Conservation (phyloP, 1,284 basidiomycete species). For the Wolfiporia cocos region DNA sequence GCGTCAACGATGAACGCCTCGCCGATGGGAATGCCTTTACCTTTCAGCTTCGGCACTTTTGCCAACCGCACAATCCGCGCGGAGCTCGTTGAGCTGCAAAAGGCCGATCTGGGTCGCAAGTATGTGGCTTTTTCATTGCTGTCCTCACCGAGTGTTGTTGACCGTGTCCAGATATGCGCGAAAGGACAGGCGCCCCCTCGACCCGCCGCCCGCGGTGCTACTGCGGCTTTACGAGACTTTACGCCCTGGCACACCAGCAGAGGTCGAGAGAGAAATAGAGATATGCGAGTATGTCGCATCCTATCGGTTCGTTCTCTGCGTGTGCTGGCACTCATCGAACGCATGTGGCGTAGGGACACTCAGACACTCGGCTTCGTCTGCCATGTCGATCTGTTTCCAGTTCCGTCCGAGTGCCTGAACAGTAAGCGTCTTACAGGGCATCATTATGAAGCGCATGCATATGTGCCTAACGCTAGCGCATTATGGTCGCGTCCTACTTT, state of each 20-base stretch:
- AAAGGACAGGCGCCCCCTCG: conserved; percentile 31
- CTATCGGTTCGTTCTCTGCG: conserved; percentile 5
- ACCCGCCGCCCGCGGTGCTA: conserved; percentile 33
- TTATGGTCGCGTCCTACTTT: too few relatives aligned
- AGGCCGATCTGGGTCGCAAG: conserved; percentile 13
- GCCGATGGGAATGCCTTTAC: conserved; percentile 2
- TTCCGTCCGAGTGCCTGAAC: too few relatives aligned
- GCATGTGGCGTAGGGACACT: too few relatives aligned
- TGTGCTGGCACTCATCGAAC: too few relatives aligned
- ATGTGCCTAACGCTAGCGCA: too few relatives aligned
- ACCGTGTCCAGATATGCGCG: conserved; percentile 23
- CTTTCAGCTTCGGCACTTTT: conserved; percentile 7
- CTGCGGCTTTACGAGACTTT: conserved; percentile 22
- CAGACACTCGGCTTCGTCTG: conserved; percentile 54
- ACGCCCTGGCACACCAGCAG: conserved; percentile 19
- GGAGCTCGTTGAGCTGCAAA: conserved; percentile 10
- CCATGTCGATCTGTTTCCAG: conserved; percentile 57
- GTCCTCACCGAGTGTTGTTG: neutral
- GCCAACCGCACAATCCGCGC: conserved; percentile 9
- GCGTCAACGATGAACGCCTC: conserved; percentile 1
- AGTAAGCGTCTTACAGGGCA: too few relatives aligned
- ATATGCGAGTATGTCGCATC: conserved; percentile 30
- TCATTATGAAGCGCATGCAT: too few relatives aligned
- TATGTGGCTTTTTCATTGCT: neutral
- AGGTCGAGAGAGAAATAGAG: conserved; percentile 28